Evolutionary conservation across 2,329 filamentous ascomycete species (phyloP).

Genomic region (Xylaria sp.): DNA sequence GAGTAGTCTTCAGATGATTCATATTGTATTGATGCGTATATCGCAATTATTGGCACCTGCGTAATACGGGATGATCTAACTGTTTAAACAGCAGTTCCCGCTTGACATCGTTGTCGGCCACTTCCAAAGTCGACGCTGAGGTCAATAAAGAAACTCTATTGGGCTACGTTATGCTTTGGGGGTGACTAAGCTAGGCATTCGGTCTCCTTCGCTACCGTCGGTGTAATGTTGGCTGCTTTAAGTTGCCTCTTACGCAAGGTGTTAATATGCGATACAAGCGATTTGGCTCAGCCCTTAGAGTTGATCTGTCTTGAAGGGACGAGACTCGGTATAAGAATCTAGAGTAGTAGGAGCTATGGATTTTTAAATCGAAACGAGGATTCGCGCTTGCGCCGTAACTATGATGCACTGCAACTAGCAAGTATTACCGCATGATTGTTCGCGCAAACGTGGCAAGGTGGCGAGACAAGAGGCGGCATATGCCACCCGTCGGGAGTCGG

Average conservation of each 20-base stretch:
- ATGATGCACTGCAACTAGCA: too few relatives aligned
- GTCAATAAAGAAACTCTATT: background rate
- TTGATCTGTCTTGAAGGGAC: background rate
- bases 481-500: background rate
- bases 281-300: background rate
- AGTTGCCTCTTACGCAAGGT: background rate
- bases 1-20: background rate
- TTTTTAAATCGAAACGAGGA: background rate
- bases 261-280: background rate
- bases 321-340: background rate
- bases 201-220: background rate
- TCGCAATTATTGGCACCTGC: background rate
- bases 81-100: background rate
- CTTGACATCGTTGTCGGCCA: background rate
- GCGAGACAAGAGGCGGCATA: background rate
- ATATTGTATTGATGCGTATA: background rate
- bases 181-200: background rate
- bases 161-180: background rate
- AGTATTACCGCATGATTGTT: background rate
- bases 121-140: constrained; percentile 13
- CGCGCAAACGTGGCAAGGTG: background rate
- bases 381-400: background rate
- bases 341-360: background rate
- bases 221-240: background rate
- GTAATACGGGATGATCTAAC: background rate